Evolutionary conservation across 108 stramenopile genomes (phyloP), one percentile per base, ranked within the genome.

Genomic region (Aurantiochytrium sp.): DNA sequence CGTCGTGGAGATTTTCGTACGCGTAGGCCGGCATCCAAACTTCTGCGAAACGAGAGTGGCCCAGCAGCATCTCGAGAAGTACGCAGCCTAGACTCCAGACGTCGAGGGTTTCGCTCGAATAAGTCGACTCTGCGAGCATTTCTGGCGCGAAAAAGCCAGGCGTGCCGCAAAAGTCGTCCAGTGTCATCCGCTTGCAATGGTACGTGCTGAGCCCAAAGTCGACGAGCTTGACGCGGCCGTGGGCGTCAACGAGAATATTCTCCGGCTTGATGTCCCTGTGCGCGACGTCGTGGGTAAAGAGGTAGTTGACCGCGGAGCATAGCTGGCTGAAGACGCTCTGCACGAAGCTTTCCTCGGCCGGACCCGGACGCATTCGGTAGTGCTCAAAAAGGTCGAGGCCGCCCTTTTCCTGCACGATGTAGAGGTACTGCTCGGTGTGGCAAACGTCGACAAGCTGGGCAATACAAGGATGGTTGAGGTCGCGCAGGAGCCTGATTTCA

Each of bases 231-330:
- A 92, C 89, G 37, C 10, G 24, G 42, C 55, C 87, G 4, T 24
- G 39, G 6, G n/a, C 73, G 2, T 87, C 89, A 54, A 68, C 32
- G 37, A 93, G 92, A 34, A 94, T 87, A 37, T 94, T 94, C 86
- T 85, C 68, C 41, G 94, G 93, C 90, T 93, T 93, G 50, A 93
- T 32, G 68, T 94, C 93, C 17, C 94, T 88, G 39, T 92, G 85
- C 4, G 92, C 86, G 41, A 92, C 87, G 36, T 55, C 42, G 32
- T 92, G 55, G 2, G 55, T 42, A 88, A 93, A 92, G 30, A 94
- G 52, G 85, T 93, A 93, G 15, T 39, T 37, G 88, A 94, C 88
- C 50, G 86, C 94, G n/a, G 34, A 31, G 37, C 89, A 93, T 10
- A 94, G 87, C 4, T 90, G 89, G 22, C 86, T 41, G n/a, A 89